phyloP scores from a whole-genome alignment of 2,329 filamentous ascomycete species.

The Talaromyces verruculosus region DNA sequence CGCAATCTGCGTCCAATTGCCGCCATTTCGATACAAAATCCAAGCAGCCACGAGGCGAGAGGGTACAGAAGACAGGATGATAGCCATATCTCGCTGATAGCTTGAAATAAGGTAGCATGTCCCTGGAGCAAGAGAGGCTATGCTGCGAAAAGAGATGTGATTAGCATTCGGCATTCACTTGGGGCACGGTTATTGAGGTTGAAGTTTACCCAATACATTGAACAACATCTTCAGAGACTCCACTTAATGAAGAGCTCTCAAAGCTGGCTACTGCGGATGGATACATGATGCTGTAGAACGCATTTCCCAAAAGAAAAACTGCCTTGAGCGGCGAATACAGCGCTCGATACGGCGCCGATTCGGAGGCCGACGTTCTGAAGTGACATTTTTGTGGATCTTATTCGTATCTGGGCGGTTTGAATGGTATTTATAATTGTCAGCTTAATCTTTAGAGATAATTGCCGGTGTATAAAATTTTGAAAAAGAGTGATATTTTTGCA shows the following conservation, averaged over 20 bases:
- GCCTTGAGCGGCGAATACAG: background rate
- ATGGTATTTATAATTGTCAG: background rate
- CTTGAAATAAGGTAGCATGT: slow-evolving; percentile 21
- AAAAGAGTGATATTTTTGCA: too few relatives aligned
- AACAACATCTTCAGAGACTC: background rate
- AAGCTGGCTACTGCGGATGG: background rate
- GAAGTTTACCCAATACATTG: background rate
- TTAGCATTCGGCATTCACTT: background rate
- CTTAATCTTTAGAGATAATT: too few relatives aligned
- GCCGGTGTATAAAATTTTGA: too few relatives aligned
- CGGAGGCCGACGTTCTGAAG: background rate
- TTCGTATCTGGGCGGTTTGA: too few relatives aligned
- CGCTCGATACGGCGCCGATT: background rate
- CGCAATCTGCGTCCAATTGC: background rate
- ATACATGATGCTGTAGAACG: background rate
- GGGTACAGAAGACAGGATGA: slow-evolving; percentile 18
- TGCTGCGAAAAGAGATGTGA: background rate
- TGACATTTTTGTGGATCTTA: background rate
- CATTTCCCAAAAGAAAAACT: background rate
- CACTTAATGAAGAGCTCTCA: background rate
- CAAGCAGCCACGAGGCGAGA: background rate
- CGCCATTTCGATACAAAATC: background rate
- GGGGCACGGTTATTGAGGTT: background rate
- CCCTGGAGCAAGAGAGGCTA: slow-evolving; percentile 15
- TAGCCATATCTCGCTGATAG: slow-evolving; percentile 20